Conservation (phyloP, 768 basidiomycete genomes). For the Boletus bicolor region DNA sequence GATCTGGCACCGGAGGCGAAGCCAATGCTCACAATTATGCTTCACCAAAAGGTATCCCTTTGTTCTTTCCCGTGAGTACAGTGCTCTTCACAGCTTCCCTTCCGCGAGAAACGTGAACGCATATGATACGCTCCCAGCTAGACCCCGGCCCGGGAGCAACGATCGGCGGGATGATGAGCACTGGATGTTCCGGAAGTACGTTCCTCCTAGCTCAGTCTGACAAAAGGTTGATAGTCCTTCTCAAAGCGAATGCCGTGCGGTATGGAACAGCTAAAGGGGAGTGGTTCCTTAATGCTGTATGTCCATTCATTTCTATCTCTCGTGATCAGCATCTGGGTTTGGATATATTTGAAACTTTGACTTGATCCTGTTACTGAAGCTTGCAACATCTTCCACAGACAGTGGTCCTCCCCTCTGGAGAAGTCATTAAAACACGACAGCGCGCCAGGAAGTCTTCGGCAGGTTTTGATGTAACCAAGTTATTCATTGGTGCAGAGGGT, state of each 20-base stretch:
- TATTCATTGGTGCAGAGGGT: slow-evolving; percentile 82
- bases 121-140: slow-evolving; percentile 40
- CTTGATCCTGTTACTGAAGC: slow-evolving; percentile 1
- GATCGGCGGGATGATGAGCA: slow-evolving; percentile 83
- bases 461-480: slow-evolving; percentile 80
- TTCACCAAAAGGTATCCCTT: slow-evolving; percentile 52
- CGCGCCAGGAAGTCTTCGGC: slow-evolving; percentile 82
- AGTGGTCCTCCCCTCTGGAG: slow-evolving; percentile 83
- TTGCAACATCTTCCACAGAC: slow-evolving; percentile 45
- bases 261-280: slow-evolving; percentile 89
- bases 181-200: slow-evolving; percentile 81
- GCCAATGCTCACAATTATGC: not conserved
- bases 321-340: not conserved
- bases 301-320: slow-evolving; percentile 16
- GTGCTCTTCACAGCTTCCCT: not conserved
- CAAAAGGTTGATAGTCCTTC: slow-evolving; percentile 15
- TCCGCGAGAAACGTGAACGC: not conserved
- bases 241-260: slow-evolving; percentile 69
- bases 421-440: slow-evolving; percentile 85
- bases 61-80: slow-evolving; percentile 75
- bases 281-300: slow-evolving; percentile 84
- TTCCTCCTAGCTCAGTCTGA: slow-evolving; percentile 3
- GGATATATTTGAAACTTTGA: not conserved
- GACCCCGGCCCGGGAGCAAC: slow-evolving; percentile 80
- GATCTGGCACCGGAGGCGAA: not conserved